phyloP scores from a whole-genome alignment of 2,329 filamentous ascomycete genomes.

The Diaporthe longicolla region DNA sequence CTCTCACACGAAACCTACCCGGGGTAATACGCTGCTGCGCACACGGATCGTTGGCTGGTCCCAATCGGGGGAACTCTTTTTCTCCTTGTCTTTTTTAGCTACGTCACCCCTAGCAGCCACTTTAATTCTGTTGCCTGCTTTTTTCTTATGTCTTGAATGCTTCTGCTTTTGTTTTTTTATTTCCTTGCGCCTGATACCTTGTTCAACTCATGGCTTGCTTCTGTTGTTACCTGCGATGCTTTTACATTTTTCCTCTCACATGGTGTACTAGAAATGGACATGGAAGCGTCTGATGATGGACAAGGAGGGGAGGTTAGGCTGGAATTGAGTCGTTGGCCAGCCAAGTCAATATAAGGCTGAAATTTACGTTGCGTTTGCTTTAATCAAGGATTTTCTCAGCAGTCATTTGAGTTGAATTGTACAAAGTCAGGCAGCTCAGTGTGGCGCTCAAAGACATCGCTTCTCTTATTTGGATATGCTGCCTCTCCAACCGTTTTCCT shows the following conservation, averaged over 20 bases:
- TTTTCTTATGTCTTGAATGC: slow-evolving; percentile 49
- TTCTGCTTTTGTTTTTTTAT: slow-evolving; percentile 40
- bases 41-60: slow-evolving; percentile 64
- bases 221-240: slow-evolving; percentile 40
- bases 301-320: not conserved
- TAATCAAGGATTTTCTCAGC: slow-evolving; percentile 31
- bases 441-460: slow-evolving; percentile 40
- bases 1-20: slow-evolving; percentile 52
- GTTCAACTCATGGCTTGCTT: slow-evolving; percentile 63
- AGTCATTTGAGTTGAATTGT: slow-evolving; percentile 34
- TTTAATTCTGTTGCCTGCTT: slow-evolving; percentile 57
- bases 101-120: slow-evolving; percentile 57
- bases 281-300: slow-evolving; percentile 18
- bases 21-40: slow-evolving; percentile 57
- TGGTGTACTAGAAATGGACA: slow-evolving; percentile 41
- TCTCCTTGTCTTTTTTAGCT: slow-evolving; percentile 63
- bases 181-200: slow-evolving; percentile 67
- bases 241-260: slow-evolving; percentile 31
- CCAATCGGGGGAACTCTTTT: slow-evolving; percentile 59
- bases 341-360: slow-evolving; percentile 33
- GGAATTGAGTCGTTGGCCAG: slow-evolving; percentile 20
- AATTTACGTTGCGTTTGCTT: slow-evolving; percentile 37
- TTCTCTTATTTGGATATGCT: slow-evolving; percentile 31
- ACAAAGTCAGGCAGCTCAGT: slow-evolving; percentile 32
- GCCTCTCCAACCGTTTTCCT: not conserved